These are phyloP conservation scores for Batkoa obscura DNA, from an alignment of 371 early-diverging fungal species.

Conservation along the genomic window DNA sequence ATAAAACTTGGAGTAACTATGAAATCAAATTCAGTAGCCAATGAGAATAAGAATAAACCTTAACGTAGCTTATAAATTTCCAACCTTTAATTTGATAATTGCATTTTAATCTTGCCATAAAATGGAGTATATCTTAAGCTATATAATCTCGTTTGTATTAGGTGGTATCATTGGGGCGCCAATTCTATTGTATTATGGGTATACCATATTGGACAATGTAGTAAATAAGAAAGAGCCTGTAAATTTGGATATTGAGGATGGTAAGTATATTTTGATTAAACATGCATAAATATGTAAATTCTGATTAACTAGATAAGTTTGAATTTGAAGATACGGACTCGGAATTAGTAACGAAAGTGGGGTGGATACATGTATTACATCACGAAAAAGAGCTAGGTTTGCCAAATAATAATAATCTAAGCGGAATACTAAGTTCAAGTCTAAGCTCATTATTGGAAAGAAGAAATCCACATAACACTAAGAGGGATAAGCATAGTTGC, in stretches of 20 bases:
- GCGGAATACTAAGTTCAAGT: not conserved
- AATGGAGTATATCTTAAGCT: not conserved
- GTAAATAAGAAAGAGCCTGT: not conserved
- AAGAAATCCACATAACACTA: slow-evolving; percentile 6
- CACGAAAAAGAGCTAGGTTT: not conserved
- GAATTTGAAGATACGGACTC: not conserved
- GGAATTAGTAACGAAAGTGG: not conserved
- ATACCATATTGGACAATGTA: not conserved
- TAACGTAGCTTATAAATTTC: too few relatives aligned
- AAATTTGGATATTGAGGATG: not conserved
- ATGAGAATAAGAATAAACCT: too few relatives aligned
- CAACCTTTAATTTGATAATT: not conserved
- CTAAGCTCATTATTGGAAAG: slow-evolving; percentile 10
- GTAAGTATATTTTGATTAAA: not conserved
- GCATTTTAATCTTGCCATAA: not conserved
- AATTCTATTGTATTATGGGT: not conserved
- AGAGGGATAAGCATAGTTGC: slow-evolving; percentile 25
- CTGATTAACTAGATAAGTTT: not conserved
- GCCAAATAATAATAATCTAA: not conserved
- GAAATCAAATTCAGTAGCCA: too few relatives aligned
- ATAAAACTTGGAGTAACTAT: too few relatives aligned
- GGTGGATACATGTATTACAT: not conserved
- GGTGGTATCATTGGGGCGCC: slow-evolving; percentile 2
- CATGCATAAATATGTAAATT: not conserved
- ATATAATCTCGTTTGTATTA: not conserved